Evolutionary conservation across 148 eudicot species (phyloP), one percentile per base, ranked within the genome.

Genomic region (Rhododendron vialii): DNA sequence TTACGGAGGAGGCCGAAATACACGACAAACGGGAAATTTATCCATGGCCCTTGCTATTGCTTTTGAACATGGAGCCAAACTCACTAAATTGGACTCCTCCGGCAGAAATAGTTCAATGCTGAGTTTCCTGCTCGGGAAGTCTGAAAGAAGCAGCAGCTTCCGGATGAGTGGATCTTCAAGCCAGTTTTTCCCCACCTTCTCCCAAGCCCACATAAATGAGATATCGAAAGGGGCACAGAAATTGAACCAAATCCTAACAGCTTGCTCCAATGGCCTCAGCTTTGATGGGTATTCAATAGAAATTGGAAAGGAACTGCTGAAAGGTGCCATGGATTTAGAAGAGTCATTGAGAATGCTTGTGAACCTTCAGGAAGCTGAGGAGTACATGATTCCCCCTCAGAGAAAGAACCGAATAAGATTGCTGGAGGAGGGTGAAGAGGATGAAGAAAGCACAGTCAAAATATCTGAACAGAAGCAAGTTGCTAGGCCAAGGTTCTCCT

Each of bases 261-360:
- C 95, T 38, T 91, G 92, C 89, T 90, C 96, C 13, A 90, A 87
- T 61, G 95, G 93, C 81, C 73, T 89, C 15, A 90, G 83, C 75
- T 78, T 91, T 15, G 91, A 92, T 74, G 84, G 90, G 26, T 87
- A 92, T 78, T 92, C 98, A 0, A 85, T 92, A 79, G 94, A 95
- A 82, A 89, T 95, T 0, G 98, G 98, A 67, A 91, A 88, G 85
- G 94, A 97, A 45, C 88, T 97, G 47, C 84, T 95, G 88, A 93
- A 93, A 91, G 98, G 99, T 18, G 96, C 98, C 4, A 88, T 87
- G 84, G 95, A 95, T 82, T 84, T 97, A 90, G 98, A 97, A 88
- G 95, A 95, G 85, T 92, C 98, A 15, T 80, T 97, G 59, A 90
- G 89, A 73, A 94, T 94, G 98, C 96, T 97, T 61, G 98, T 92